A percentile compares a stretch with the other conserved stretches of the same genome.
These are phyloP conservation scores for Pseudogymnoascus sp. DNA, from an alignment of 2,329 filamentous ascomycete species.

Conservation along the genomic window DNA sequence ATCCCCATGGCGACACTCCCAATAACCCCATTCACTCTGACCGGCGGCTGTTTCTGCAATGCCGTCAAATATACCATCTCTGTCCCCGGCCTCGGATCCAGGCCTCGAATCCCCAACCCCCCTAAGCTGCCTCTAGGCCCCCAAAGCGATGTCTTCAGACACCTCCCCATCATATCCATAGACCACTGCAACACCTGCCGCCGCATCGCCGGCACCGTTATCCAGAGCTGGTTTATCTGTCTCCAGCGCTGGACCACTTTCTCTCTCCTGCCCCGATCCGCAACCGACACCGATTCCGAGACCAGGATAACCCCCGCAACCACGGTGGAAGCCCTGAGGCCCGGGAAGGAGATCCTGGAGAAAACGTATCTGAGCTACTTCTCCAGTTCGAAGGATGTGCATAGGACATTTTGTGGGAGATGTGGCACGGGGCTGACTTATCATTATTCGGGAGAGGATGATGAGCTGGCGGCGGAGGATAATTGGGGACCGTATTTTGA, in stretches of 20 bases:
- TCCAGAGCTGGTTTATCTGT: conserved; percentile 24
- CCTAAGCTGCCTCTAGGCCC: conserved; percentile 9
- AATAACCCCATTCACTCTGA: conserved; percentile 15
- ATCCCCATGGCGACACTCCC: conserved; percentile 10
- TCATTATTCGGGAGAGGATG: conserved; percentile 14
- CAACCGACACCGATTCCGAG: not conserved
- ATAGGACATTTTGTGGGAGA: conserved; percentile 23
- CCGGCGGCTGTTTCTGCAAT: conserved; percentile 25
- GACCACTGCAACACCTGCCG: conserved; percentile 26
- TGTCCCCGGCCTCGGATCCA: conserved; percentile 17
- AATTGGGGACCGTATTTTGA: conserved; percentile 15
- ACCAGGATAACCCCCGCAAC: not conserved
- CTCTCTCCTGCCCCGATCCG: conserved; percentile 14
- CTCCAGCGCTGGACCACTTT: conserved; percentile 23
- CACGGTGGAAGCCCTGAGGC: conserved; percentile 10
- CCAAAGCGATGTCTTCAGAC: conserved; percentile 13
- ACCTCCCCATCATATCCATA: conserved; percentile 19
- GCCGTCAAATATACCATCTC: conserved; percentile 23
- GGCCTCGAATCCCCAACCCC: conserved; percentile 10
- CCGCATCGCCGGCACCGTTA: conserved; percentile 15
- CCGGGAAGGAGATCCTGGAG: conserved; percentile 10
- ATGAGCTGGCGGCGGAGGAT: not conserved
- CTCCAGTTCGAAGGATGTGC: conserved; percentile 17
- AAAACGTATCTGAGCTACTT: conserved; percentile 14
- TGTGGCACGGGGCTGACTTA: conserved; percentile 24